Conservation (phyloP, 108 stramenopile species). For the Cyclotella cryptica region DNA sequence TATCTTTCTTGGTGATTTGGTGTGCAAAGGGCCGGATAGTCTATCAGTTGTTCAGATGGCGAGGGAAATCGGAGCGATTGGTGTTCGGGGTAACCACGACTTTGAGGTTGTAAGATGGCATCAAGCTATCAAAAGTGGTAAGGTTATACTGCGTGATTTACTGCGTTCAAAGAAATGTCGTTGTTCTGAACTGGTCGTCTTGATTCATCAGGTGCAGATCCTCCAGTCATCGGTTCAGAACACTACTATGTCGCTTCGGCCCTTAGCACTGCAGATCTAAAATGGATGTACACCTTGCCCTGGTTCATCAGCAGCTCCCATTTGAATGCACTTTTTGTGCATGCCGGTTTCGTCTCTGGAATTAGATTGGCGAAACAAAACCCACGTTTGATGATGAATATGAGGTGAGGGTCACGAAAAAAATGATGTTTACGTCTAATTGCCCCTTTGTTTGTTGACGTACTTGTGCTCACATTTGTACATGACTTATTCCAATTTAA, state of each 20-base stretch:
- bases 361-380: conserved; percentile 78
- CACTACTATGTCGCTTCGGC: conserved; percentile 90
- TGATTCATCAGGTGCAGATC: conserved; percentile 54
- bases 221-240: conserved; percentile 82
- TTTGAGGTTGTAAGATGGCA: conserved; percentile 93
- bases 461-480: background rate
- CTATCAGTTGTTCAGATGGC: conserved; percentile 90
- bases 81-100: conserved; percentile 97
- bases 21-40: conserved; percentile 95
- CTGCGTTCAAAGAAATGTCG: background rate
- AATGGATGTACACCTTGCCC: conserved; percentile 91
- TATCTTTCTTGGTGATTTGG: conserved; percentile 92
- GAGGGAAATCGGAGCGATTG: conserved; percentile 89
- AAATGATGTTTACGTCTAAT: background rate
- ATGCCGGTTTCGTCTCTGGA: conserved; percentile 92
- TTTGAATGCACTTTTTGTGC: conserved; percentile 90
- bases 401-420: conserved; percentile 48
- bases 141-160: background rate
- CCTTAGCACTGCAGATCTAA: conserved; percentile 78
- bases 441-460: too few relatives aligned
- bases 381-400: conserved; percentile 82
- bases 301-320: conserved; percentile 91
- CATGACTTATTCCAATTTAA: background rate
- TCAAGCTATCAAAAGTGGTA: conserved; percentile 77
- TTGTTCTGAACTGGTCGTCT: background rate